A percentile compares a stretch with the other conserved stretches of the same genome.
phyloP scores from a whole-genome alignment of 331 rosid genomes.

The Stylosanthes scabra region DNA sequence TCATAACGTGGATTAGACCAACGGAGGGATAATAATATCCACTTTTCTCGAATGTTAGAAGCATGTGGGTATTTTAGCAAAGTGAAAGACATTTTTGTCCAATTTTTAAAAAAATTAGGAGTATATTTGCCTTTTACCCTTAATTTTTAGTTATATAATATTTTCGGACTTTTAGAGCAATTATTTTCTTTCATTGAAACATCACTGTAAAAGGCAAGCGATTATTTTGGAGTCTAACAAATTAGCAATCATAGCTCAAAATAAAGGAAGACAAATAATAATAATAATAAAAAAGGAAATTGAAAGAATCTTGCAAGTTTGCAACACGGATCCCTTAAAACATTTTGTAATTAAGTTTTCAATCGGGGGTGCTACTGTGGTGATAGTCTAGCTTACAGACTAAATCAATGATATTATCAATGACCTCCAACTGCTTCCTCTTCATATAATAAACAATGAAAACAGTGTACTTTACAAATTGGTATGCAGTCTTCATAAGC shows the following conservation, averaged over 20 bases:
- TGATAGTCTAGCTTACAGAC: constrained; percentile 46
- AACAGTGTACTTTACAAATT: constrained; percentile 65
- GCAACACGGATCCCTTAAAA: constrained; percentile 8
- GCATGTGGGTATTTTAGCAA: too few relatives aligned
- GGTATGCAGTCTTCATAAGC: constrained; percentile 8
- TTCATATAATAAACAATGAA: constrained; percentile 49
- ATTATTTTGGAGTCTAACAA: not conserved
- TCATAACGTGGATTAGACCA: too few relatives aligned
- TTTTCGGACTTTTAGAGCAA: too few relatives aligned
- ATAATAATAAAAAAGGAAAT: constrained; percentile 10
- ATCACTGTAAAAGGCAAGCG: constrained; percentile 1
- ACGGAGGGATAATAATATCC: too few relatives aligned
- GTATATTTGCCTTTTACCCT: too few relatives aligned
- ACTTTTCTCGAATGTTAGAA: too few relatives aligned
- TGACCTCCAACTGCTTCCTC: constrained; percentile 46
- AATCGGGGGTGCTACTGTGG: constrained; percentile 23
- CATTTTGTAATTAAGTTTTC: constrained; percentile 35
- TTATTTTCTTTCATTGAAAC: too few relatives aligned
- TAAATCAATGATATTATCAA: constrained; percentile 27
- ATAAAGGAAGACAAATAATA: constrained; percentile 7
- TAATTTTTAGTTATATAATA: too few relatives aligned
- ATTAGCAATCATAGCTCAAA: constrained; percentile 4
- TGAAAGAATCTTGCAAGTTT: constrained; percentile 11
- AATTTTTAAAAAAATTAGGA: too few relatives aligned
- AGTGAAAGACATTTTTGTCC: too few relatives aligned